Evolutionary conservation across 2,329 filamentous ascomycete genomes (phyloP).

Genomic region (Pseudohalonectria lignicola): DNA sequence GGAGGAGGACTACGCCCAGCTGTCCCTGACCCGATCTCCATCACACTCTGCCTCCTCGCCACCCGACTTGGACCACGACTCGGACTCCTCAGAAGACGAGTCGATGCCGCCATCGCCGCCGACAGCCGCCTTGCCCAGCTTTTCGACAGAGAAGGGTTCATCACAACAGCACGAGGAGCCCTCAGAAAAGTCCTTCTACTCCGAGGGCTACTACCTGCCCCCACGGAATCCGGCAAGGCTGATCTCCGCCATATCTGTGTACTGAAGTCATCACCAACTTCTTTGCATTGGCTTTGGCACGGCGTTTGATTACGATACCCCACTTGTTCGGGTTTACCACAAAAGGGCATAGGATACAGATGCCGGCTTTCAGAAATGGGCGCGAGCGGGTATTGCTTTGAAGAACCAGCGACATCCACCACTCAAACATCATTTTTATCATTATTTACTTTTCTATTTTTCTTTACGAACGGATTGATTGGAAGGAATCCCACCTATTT

Average conservation of each 20-base stretch:
- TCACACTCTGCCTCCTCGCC: constrained; percentile 46
- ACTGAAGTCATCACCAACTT: constrained; percentile 19
- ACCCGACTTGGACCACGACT: constrained; percentile 61
- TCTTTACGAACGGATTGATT: background rate
- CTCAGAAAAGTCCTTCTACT: constrained; percentile 31
- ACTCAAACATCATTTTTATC: too few species aligned
- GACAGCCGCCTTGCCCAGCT: constrained; percentile 42
- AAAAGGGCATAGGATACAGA: too few species aligned
- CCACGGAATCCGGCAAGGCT: constrained; percentile 37
- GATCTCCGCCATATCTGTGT: constrained; percentile 45
- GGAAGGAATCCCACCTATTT: background rate
- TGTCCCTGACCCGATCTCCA: constrained; percentile 56
- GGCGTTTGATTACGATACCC: too few species aligned
- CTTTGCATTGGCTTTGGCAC: background rate
- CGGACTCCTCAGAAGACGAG: constrained; percentile 62
- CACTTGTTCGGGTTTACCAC: too few species aligned
- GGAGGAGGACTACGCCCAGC: constrained; percentile 53
- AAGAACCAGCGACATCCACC: too few species aligned
- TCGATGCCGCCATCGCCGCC: constrained; percentile 62
- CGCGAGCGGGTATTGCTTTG: too few species aligned
- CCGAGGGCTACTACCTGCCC: constrained; percentile 42
- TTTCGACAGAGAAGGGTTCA: constrained; percentile 52
- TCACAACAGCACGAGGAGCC: constrained; percentile 30
- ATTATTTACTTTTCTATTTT: background rate
- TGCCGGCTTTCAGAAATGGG: too few species aligned